A percentile compares a stretch with the other conserved stretches of the same genome.
Conservation (phyloP, 2,329 filamentous ascomycete species). For the Fusarium foetens region DNA sequence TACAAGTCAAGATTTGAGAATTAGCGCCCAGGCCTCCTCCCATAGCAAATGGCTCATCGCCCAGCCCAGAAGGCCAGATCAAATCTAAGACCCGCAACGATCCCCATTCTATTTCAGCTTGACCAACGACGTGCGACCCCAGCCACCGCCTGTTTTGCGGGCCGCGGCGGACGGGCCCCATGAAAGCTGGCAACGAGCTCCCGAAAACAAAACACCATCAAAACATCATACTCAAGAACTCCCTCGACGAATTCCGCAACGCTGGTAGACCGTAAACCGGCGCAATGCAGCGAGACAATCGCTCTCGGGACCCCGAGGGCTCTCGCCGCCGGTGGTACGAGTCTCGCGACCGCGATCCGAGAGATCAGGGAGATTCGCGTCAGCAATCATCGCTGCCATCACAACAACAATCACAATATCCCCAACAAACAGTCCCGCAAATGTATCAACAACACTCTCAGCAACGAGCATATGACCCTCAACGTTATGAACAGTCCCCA, state of each 20-base stretch:
- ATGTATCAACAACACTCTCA: constrained; percentile 32
- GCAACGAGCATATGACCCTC: constrained; percentile 26
- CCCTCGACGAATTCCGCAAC: constrained; percentile 33
- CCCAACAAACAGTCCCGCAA: constrained; percentile 26
- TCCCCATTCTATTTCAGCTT: constrained; percentile 25
- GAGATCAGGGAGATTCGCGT: constrained; percentile 44
- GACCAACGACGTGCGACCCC: constrained; percentile 42
- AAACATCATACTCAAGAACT: constrained; percentile 30
- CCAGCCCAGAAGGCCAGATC: constrained; percentile 33
- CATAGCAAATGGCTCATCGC: constrained; percentile 7
- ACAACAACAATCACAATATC: constrained; percentile 32
- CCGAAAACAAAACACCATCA: constrained; percentile 47
- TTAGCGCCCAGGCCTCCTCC: constrained; percentile 9
- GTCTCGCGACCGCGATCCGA: constrained; percentile 48
- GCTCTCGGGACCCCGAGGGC: constrained; percentile 66
- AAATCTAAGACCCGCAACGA: constrained; percentile 38
- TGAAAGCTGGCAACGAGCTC: constrained; percentile 39
- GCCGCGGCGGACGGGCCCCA: constrained; percentile 41
- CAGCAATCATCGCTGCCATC: constrained; percentile 32
- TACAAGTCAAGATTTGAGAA: constrained; percentile 10
- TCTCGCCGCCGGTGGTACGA: constrained; percentile 60
- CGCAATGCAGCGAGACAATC: constrained; percentile 65
- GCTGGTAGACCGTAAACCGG: constrained; percentile 41
- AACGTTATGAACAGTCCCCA: constrained; percentile 38
- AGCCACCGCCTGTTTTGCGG: constrained; percentile 47